phyloP scores from a whole-genome alignment of 23 red algal species.

The Chondrus crispus region DNA sequence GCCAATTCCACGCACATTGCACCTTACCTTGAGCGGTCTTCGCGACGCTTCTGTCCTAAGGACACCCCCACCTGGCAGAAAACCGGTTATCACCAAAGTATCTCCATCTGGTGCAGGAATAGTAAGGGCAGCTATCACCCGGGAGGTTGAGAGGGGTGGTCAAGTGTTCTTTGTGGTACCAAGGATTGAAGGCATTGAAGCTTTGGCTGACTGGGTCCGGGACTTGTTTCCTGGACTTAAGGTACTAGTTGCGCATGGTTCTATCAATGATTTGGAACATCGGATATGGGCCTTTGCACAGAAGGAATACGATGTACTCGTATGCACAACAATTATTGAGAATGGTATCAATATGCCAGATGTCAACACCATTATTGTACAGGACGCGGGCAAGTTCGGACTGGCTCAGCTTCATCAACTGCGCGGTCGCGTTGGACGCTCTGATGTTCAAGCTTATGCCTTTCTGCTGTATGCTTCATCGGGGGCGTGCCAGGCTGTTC shows the following conservation, averaged over 20 bases:
- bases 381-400: conserved; percentile 77
- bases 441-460: conserved; percentile 69
- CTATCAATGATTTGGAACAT: conserved; percentile 62
- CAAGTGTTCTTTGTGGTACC: conserved; percentile 94
- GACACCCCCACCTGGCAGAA: conserved; percentile 61
- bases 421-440: conserved; percentile 92
- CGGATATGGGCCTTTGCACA: conserved; percentile 76
- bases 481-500: not conserved
- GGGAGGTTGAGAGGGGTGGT: conserved; percentile 71
- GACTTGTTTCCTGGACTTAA: conserved; percentile 51
- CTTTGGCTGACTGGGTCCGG: conserved; percentile 38
- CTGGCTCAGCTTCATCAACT: conserved; percentile 95
- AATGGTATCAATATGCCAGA: conserved; percentile 94
- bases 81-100: conserved; percentile 72
- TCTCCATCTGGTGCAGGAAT: conserved; percentile 24
- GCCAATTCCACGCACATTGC: conserved; percentile 94
- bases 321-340: conserved; percentile 98
- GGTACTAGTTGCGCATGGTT: conserved; percentile 81
- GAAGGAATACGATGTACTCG: conserved; percentile 70
- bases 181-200: conserved; percentile 72
- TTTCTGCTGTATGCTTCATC: conserved; percentile 52
- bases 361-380: conserved; percentile 89
- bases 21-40: conserved; percentile 82
- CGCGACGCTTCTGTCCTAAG: conserved; percentile 82
- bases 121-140: conserved; percentile 47